Evolutionary conservation across 352 stramenopile species (phyloP).

Genomic region (Phytopythium litorale): DNA sequence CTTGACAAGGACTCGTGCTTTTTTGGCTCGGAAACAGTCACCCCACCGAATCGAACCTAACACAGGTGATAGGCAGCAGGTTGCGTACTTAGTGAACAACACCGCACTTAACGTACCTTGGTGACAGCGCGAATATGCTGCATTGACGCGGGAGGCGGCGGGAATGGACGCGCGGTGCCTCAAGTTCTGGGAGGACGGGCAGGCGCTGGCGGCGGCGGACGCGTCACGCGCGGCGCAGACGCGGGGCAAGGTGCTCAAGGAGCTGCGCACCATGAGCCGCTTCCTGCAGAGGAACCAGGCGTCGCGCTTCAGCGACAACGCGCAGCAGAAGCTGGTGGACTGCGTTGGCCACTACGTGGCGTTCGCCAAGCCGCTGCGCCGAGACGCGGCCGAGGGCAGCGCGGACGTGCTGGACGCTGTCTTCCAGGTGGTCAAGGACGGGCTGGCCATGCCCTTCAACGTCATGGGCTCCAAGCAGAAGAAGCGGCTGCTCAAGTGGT

Average conservation of each 20-base stretch:
- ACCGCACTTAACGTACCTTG: no score
- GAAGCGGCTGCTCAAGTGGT: constrained; percentile 79
- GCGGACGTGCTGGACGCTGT: constrained; percentile 46
- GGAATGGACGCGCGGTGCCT: constrained; percentile 59
- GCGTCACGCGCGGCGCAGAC: constrained; percentile 21
- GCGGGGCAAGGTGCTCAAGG: constrained; percentile 60
- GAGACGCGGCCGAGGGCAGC: constrained; percentile 12
- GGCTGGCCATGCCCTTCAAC: constrained; percentile 79
- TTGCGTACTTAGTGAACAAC: no score
- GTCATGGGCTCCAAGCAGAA: constrained; percentile 81
- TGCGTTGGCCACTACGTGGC: constrained; percentile 62
- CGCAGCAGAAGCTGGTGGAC: constrained; percentile 78
- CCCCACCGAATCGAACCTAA: no score
- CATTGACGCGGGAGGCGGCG: no score
- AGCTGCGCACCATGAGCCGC: constrained; percentile 67
- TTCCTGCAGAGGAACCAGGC: constrained; percentile 80
- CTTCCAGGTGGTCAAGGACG: constrained; percentile 75
- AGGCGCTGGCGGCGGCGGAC: constrained; percentile 29
- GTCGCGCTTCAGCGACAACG: constrained; percentile 70
- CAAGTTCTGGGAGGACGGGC: constrained; percentile 78
- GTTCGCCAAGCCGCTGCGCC: constrained; percentile 40
- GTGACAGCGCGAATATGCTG: no score
- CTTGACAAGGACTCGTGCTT: no score
- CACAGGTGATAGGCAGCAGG: no score
- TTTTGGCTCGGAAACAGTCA: no score